Base-by-base conservation (phyloP, 202 grass and related monocot genomes). In the Carex sylvatica region DNA sequence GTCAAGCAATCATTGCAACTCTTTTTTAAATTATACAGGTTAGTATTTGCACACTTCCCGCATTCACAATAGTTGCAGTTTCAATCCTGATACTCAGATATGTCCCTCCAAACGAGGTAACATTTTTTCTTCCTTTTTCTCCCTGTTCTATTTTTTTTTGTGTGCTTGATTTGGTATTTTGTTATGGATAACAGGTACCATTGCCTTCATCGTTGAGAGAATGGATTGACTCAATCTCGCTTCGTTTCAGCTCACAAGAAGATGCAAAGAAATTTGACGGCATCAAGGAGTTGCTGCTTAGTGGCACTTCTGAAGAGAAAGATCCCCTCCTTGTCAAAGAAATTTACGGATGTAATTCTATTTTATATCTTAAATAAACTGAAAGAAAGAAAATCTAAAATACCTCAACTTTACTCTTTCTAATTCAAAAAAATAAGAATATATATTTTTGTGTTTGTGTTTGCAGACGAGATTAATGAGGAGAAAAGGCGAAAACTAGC, bases 61-160 rank as follows among this genome's bases (percentile, higher is more conserved):
- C 91, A 38, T 99, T 99, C 88, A 99, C 89, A 36, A 88, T 93
- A 58, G 96, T 99, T 60, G 93, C 89, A 68, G 61, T 99, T 26
- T 99, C 93, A 2, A 99, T 93, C 87, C 88, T 96, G 84, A 99
- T 99, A 89, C 91, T 99, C 70, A 92, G 96, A 93, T 99, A 99
- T 89, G 89, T 96, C 73, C 93, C 96, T 82, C 96, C 96, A 31
- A 88, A 85, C 72, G 86, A 93, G 83, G 80, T 82, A 69, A 38
- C 22, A 44, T 46, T 55, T 16, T 53, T 20, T 82, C n/a, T 44
- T 35, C 49, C 20, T 53, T 70, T 82, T 15, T 33, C 18, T n/a
- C n/a, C 24, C 51, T 82, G 51, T 82, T 69, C 56, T 66, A 33
- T 67, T 69, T 69, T 7, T 7, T 35, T 56, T 14, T 54, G 13